A percentile compares a stretch with the other conserved stretches of the same genome.
These are phyloP conservation scores for Colletotrichum musae DNA, from an alignment of 2,329 filamentous ascomycete genomes.

Conservation along the genomic window DNA sequence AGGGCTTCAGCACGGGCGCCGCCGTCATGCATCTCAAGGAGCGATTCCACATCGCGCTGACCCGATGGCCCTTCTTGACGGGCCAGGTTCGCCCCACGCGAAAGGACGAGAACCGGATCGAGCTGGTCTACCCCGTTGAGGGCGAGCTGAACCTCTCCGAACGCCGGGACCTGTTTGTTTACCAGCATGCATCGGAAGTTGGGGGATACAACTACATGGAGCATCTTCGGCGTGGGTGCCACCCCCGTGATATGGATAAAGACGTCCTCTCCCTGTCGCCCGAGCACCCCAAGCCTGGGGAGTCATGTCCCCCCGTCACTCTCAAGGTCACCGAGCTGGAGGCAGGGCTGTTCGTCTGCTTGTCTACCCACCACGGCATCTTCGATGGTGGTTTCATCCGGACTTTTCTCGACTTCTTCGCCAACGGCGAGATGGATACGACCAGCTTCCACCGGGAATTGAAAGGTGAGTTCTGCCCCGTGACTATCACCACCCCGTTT, in stretches of 20 bases:
- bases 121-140: constrained; percentile 13
- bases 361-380: constrained; percentile 57
- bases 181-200: background rate
- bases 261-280: constrained; percentile 27
- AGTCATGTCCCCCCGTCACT: constrained; percentile 27
- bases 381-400: constrained; percentile 41
- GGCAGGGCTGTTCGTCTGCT: constrained; percentile 43
- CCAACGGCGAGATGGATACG: background rate
- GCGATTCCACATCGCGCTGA: constrained; percentile 3
- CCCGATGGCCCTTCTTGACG: constrained; percentile 28
- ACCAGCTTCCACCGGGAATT: background rate
- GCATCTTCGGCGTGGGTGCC: background rate
- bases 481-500: no score
- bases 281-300: constrained; percentile 23
- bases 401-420: constrained; percentile 30
- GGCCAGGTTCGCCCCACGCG: constrained; percentile 16
- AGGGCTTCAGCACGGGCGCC: background rate
- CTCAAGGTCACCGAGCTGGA: constrained; percentile 8
- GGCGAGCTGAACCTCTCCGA: background rate
- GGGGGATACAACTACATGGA: background rate
- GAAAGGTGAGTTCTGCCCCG: background rate
- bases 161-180: background rate
- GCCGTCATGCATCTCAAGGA: background rate
- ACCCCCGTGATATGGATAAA: constrained; percentile 25
- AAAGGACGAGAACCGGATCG: constrained; percentile 3